These are phyloP conservation scores for Quercus lobata DNA, from an alignment of 331 rosid species.

Conservation along the genomic window DNA sequence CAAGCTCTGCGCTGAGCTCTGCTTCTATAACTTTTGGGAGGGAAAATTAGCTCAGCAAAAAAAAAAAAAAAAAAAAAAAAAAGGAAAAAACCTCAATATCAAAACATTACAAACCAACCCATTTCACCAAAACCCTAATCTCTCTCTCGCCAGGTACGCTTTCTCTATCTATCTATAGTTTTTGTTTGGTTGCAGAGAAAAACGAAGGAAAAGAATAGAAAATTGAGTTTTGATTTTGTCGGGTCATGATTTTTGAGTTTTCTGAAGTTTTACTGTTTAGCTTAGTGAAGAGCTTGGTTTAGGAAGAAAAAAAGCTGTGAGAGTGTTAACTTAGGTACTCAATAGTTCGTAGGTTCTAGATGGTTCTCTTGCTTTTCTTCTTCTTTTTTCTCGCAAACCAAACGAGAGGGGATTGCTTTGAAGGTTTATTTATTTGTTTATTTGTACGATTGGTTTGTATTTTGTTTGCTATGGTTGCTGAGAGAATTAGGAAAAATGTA, in stretches of 20 bases:
- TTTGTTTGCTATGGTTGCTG: neutral
- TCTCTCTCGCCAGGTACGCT: conserved; percentile 22
- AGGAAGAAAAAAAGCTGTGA: neutral
- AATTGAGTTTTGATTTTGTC: neutral
- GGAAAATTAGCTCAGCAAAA: conserved; percentile 12
- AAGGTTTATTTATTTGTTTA: neutral
- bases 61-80: neutral
- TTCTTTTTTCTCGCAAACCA: neutral
- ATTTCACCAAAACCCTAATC: conserved; percentile 1
- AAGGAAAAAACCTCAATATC: neutral
- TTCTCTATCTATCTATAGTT: neutral
- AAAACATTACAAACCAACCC: neutral
- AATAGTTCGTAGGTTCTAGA: neutral
- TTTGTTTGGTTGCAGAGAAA: neutral
- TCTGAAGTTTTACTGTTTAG: neutral
- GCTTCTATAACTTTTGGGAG: conserved; percentile 18
- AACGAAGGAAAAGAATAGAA: neutral
- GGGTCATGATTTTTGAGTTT: neutral
- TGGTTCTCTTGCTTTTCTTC: neutral
- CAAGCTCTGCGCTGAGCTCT: neutral
- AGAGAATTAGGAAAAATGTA: neutral
- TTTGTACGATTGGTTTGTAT: no score
- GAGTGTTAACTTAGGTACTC: neutral
- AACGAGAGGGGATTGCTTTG: neutral
- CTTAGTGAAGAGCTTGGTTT: neutral